A percentile compares a stretch with the other conserved stretches of the same genome.
Evolutionary conservation across 2,329 filamentous ascomycete species (phyloP).

Genomic region (Pseudogymnoascus sp.): DNA sequence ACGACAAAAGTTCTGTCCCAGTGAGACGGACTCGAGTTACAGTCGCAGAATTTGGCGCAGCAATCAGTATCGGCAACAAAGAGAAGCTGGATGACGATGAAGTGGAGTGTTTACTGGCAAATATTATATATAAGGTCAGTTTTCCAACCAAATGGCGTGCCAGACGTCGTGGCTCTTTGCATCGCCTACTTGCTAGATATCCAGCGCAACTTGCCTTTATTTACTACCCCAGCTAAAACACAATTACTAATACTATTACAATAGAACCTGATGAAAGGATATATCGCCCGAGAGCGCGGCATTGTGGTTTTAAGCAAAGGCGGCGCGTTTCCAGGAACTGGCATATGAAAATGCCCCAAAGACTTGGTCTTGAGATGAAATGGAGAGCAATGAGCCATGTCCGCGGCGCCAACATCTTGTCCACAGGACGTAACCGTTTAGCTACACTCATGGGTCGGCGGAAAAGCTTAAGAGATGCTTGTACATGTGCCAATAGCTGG

Average conservation of each 20-base stretch:
- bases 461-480: neutral
- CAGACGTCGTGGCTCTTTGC: neutral
- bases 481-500: neutral
- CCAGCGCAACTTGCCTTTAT: neutral
- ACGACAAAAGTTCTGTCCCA: constrained; percentile 57
- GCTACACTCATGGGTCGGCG: neutral
- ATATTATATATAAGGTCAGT: constrained; percentile 95
- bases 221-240: neutral
- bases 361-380: neutral
- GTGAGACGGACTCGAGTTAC: constrained; percentile 71
- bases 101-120: constrained; percentile 89
- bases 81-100: constrained; percentile 76
- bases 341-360: constrained; percentile 39
- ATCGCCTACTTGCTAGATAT: neutral
- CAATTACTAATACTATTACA: constrained; percentile 25
- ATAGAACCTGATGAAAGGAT: constrained; percentile 73
- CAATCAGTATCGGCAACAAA: constrained; percentile 64
- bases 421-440: neutral
- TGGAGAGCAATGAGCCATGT: neutral
- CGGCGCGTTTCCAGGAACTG: constrained; percentile 88
- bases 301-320: constrained; percentile 90
- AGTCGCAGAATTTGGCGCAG: constrained; percentile 76
- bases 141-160: neutral
- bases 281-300: constrained; percentile 84
- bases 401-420: neutral